Evolutionary conservation across 116 monocot genomes (phyloP), one percentile per base, ranked within the genome.

Genomic region (Posidonia oceanica): DNA sequence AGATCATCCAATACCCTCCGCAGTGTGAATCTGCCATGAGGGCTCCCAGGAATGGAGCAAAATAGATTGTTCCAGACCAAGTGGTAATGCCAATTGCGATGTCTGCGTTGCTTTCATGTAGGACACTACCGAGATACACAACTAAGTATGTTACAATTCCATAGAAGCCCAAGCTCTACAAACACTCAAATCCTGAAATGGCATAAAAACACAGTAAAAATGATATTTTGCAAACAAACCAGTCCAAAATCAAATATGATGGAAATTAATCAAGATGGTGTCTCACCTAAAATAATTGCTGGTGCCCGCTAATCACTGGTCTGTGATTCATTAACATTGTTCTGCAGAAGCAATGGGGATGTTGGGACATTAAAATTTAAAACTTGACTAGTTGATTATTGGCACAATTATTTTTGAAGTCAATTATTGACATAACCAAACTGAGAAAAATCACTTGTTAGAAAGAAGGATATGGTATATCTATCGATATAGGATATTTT

Each of bases 31-130:
- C 90, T 2, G 90, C 82, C 4, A 91, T 39, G 5, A 87, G 14
- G 16, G 90, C 84, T 17, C 82, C 84, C 14, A 91, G 36, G 15
- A 91, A 76, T n/a, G 91, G 87, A 3, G 77, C 59, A 39, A 91
- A 66, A 66, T 68, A 91, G 65, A 76, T 72, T 13, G 91, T 84
- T 61, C 91, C 91, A 55, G 82, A 72, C 87, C 87, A 91, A 54
- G 78, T 78, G 14, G 80, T 74, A 39, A 83, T 76, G 59, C 68
- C 77, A 4, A 72, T 78, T 21, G 84, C 87, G 13, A 72, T 82
- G 57, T 78, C 70, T 13, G 84, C 65, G 73, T 82, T 87, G 74
- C 52, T 84, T 66, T 84, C 82, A 64, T 74, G 73, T 15, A 91
- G 63, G 41, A 87, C 29, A 40, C n/a, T 72, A 64, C 66, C 59